Evolutionary conservation across 257 asterid species (phyloP), one percentile per base, ranked within the genome.

Genomic region (Fraxinus cuspidata): DNA sequence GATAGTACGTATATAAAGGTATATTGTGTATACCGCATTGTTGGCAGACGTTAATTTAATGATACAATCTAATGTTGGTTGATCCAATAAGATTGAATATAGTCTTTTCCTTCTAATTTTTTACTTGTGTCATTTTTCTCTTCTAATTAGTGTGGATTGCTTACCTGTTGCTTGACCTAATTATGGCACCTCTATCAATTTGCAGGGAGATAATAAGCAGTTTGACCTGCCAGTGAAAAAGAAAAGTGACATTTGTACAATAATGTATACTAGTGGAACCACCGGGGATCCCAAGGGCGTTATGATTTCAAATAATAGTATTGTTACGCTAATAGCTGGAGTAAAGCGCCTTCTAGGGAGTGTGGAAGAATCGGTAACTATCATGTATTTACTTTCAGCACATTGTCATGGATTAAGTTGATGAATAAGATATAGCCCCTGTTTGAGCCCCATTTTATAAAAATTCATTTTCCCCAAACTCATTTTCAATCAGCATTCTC

Each of bases 201-300:
- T 84, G 89, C 92, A 95, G 99, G 99, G 98, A 75, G 85, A 85
- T 56, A 83, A 79, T 77, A 84, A 87, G 79, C 86, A 85, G 79
- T 90, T 78, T 79, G 94, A 96, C 77, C 97, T 93, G 84, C 99
- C 99, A 1, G 87, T 79, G 87, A 95, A 93, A 85, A 82, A 81
- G 85, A 91, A 88, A 75, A 84, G 89, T 56, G 98, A 93, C 82
- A 93, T 93, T 74, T 95, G 98, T 81, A 93, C 99, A 70, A 95
- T 95, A 58, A 95, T 95, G 99, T 95, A 95, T 78, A 95, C 99
- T 60, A 95, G 99, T 82, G 99, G 99, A 73, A 95, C 99, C 71
- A 95, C 99, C 51, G 97, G 99, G 70, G 97, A 95, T 72, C 99
- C 99, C 64, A 95, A 95, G 89, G 99, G 99, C 70, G 99, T 95